Evolutionary conservation across 148 eudicot genomes (phyloP).

Genomic region (Cornus suecica): DNA sequence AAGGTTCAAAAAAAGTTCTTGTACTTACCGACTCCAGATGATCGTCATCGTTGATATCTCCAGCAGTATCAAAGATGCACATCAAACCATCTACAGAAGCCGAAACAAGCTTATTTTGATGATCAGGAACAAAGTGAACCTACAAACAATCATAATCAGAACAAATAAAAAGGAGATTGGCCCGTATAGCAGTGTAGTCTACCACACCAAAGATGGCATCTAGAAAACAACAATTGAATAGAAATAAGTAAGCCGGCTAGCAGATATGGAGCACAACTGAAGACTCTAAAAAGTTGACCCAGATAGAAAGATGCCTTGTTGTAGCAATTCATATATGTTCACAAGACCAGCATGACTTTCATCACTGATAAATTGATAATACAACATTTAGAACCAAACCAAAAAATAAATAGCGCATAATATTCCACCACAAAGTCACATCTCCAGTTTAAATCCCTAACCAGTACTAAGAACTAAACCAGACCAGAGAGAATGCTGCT

Average conservation of each 20-base stretch:
- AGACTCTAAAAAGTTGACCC: not conserved
- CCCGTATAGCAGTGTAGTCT: not conserved
- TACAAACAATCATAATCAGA: slow-evolving; percentile 18
- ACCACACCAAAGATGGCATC: not conserved
- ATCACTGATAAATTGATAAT: too few relatives aligned
- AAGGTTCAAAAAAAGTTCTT: not conserved
- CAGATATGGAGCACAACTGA: too few relatives aligned
- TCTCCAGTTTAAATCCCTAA: not conserved
- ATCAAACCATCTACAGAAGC: slow-evolving; percentile 95
- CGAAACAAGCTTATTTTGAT: slow-evolving; percentile 78
- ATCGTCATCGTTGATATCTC: slow-evolving; percentile 84
- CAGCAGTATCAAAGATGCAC: slow-evolving; percentile 82
- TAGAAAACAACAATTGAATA: not conserved
- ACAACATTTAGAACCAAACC: too few relatives aligned
- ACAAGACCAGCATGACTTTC: not conserved
- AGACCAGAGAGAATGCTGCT: not conserved
- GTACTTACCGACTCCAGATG: slow-evolving; percentile 74
- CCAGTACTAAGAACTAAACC: not conserved
- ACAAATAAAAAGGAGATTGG: not conserved
- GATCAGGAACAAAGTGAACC: slow-evolving; percentile 83
- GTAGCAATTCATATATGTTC: not conserved
- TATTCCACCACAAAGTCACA: not conserved
- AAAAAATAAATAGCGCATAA: not conserved
- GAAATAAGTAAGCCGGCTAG: too few relatives aligned
- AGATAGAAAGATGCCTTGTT: too few relatives aligned